Conservation (phyloP, 106 monocot genomes). For the Platanthera guangdongensis region DNA sequence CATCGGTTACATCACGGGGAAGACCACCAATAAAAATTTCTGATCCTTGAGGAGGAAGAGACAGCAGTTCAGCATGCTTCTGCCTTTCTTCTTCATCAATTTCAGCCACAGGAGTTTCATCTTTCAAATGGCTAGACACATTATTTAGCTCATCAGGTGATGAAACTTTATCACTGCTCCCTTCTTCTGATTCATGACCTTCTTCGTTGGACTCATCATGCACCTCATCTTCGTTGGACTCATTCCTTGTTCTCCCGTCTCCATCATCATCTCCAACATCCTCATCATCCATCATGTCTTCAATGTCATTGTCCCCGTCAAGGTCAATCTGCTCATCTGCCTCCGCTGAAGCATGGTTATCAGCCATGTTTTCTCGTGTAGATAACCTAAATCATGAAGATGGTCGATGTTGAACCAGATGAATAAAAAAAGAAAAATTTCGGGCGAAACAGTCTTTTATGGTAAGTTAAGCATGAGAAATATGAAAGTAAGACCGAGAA, state of each 20-base stretch:
- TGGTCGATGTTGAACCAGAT: background rate
- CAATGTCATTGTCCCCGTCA: conserved; percentile 90
- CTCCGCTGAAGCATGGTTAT: conserved; percentile 41
- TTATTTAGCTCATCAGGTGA: conserved; percentile 21
- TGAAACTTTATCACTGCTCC: conserved; percentile 24
- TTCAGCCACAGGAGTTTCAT: conserved; percentile 8
- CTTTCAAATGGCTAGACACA: conserved; percentile 14
- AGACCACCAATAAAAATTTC: conserved; percentile 96
- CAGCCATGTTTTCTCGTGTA: conserved; percentile 38
- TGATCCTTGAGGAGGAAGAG: conserved; percentile 90
- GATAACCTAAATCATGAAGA: conserved; percentile 4
- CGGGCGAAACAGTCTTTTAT: background rate
- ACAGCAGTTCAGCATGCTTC: conserved; percentile 66
- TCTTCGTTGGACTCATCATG: conserved; percentile 20
- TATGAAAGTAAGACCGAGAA: background rate
- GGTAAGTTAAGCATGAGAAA: background rate
- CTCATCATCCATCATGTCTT: conserved; percentile 93
- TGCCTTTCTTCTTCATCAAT: conserved; percentile 48
- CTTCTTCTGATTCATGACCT: conserved; percentile 25
- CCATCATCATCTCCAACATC: conserved; percentile 40
- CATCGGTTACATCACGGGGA: conserved; percentile 68
- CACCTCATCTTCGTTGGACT: conserved; percentile 16
- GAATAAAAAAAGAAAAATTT: background rate
- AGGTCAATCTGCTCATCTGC: conserved; percentile 86
- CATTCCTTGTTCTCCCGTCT: conserved; percentile 17